Evolutionary conservation across 768 basidiomycete genomes (phyloP).

Genomic region (Crassisporium funariophilum): DNA sequence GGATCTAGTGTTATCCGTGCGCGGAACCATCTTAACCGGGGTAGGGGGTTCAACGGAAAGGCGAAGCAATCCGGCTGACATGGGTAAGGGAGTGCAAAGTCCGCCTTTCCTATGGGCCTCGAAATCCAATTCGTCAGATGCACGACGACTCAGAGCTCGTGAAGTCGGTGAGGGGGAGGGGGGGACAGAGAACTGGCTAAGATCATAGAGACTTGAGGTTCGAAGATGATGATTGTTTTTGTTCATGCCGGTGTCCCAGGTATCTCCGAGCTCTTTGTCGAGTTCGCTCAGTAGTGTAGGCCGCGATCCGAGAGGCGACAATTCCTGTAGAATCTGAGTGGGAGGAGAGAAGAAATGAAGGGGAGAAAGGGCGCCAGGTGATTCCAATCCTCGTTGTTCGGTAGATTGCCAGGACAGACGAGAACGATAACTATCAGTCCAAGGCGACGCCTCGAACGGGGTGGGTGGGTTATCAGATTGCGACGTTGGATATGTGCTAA

Average conservation of each 20-base stretch:
- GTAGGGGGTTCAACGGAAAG: conserved; percentile 47
- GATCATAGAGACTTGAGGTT: conserved; percentile 56
- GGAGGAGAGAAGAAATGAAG: conserved; percentile 29
- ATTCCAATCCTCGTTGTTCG: conserved; percentile 2
- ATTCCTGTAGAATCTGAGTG: conserved; percentile 20
- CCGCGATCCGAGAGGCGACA: conserved; percentile 22
- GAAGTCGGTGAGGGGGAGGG: conserved; percentile 38
- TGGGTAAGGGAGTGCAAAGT: conserved; percentile 3
- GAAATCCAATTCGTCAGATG: conserved; percentile 11
- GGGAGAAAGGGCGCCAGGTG: conserved; percentile 33
- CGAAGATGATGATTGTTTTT: conserved; percentile 48
- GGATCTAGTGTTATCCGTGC: conserved; percentile 23
- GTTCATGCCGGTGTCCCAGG: conserved; percentile 36
- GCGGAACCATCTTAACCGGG: conserved; percentile 29
- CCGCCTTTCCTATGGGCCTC: background rate
- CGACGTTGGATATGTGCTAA: conserved; percentile 9
- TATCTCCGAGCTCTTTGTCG: conserved; percentile 51
- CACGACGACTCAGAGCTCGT: conserved; percentile 1
- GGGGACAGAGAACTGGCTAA: conserved; percentile 46
- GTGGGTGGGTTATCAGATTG: conserved; percentile 23
- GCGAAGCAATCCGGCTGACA: conserved; percentile 26
- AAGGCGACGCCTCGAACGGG: conserved; percentile 35
- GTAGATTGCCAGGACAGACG: conserved; percentile 34
- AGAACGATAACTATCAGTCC: conserved; percentile 25
- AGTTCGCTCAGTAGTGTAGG: conserved; percentile 61